Conservation (phyloP, 495 filamentous ascomycete genomes). For the Margaritispora aquatica region DNA sequence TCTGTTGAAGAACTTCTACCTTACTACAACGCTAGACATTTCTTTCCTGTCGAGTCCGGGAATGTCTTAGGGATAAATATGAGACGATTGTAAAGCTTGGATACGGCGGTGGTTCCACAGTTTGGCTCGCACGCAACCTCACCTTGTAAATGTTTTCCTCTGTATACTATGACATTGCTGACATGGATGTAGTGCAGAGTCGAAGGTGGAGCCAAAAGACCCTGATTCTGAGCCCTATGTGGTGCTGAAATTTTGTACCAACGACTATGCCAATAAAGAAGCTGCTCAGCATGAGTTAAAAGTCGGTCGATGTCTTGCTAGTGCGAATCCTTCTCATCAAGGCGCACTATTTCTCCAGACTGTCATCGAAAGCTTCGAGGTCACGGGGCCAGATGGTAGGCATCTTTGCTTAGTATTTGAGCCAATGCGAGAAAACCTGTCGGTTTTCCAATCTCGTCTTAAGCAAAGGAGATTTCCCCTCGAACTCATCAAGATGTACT, state of each 20-base stretch:
- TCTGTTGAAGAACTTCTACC: conserved; percentile 31
- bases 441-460: conserved; percentile 31
- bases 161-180: not conserved
- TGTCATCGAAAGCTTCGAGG: conserved; percentile 31
- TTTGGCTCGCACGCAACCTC: conserved; percentile 39
- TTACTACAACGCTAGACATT: conserved; percentile 30
- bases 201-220: not conserved
- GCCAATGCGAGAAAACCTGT: conserved; percentile 38
- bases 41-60: conserved; percentile 37
- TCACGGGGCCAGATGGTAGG: conserved; percentile 30
- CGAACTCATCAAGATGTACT: conserved; percentile 34
- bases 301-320: conserved; percentile 31
- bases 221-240: not conserved
- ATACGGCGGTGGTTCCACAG: conserved; percentile 37
- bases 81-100: conserved; percentile 40
- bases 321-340: conserved; percentile 29
- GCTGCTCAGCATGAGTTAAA: conserved; percentile 33
- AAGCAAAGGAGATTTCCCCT: conserved; percentile 21
- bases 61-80: conserved; percentile 32
- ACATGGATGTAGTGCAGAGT: not conserved
- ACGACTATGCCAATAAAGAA: conserved; percentile 22
- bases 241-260: conserved; percentile 28
- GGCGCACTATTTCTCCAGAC: conserved; percentile 27
- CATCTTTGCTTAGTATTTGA: conserved; percentile 37
- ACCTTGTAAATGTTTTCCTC: not conserved